A percentile compares a stretch with the other conserved stretches of the same genome.
phyloP scores from a whole-genome alignment of 2,329 filamentous ascomycete species.

The Monosporascus sp. region DNA sequence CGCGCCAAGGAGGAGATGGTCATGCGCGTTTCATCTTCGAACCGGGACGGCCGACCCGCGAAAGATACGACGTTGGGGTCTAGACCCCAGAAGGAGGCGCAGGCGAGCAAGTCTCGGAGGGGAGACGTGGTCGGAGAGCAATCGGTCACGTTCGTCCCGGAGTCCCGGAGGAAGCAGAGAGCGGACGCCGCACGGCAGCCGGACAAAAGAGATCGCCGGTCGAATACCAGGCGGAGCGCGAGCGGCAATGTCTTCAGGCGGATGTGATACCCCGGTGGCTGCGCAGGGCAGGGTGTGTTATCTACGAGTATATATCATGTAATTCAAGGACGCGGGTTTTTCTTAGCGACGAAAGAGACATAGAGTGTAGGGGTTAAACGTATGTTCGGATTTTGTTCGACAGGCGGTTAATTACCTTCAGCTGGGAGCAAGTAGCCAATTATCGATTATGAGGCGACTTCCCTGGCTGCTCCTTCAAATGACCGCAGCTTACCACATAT shows the following conservation, averaged over 20 bases:
- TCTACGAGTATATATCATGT: too few relatives aligned
- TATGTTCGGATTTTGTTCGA: too few relatives aligned
- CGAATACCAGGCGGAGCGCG: constrained; percentile 58
- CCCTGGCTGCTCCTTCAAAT: too few relatives aligned
- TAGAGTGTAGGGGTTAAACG: too few relatives aligned
- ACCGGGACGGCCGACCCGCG: constrained; percentile 52
- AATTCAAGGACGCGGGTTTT: too few relatives aligned
- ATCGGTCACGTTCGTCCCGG: constrained; percentile 68
- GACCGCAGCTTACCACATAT: too few relatives aligned
- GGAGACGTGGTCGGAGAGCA: constrained; percentile 56
- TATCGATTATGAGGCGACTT: too few relatives aligned
- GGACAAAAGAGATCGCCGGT: constrained; percentile 19
- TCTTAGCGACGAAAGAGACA: too few relatives aligned
- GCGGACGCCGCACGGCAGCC: constrained; percentile 12
- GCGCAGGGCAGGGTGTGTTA: too few relatives aligned
- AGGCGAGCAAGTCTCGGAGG: constrained; percentile 36
- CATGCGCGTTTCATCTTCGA: constrained; percentile 66
- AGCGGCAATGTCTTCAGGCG: constrained; percentile 65
- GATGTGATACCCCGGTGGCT: constrained; percentile 29
- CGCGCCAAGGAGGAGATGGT: constrained; percentile 33
- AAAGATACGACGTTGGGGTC: constrained; percentile 54
- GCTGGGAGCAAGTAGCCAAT: too few relatives aligned
- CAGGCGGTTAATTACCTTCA: too few relatives aligned
- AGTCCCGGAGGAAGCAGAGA: constrained; percentile 44
- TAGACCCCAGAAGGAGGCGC: constrained; percentile 45